Evolutionary conservation across 345 rosid genomes (phyloP), one percentile per base, ranked within the genome.

Genomic region (Brassica juncea): DNA sequence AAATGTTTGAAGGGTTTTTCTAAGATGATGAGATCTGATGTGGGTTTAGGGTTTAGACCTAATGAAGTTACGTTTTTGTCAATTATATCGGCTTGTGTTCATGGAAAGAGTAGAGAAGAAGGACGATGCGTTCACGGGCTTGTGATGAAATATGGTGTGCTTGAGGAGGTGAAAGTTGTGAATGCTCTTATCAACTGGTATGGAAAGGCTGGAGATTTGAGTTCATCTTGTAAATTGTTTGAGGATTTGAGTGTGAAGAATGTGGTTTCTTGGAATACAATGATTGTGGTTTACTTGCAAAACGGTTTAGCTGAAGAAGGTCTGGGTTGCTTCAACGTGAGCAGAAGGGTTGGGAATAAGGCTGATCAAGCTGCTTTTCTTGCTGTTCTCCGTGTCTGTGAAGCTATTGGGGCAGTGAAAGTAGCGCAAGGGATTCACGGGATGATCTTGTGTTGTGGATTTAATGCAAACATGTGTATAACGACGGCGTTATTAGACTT

Each of bases 191-290:
- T 89, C 44, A 87, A 85, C 71, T 77, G 78, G 76, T 92, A 92
- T 73, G 93, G 97, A 71, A 92, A 86, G 77, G 79, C 75, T 69
- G 77, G 85, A 54, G 58, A 61, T 66, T 71, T 88, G 49, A 76
- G 59, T 63, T 74, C 79, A 0, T 88, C 91, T 54, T 73, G 85
- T 49, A 63, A 64, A 42, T 72, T 90, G 80, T 89, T 89, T 42
- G 83, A 87, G 66, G 74, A 61, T 74, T 86, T 77, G 77, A 85
- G 80, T 8, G 31, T 79, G 21, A 86, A 71, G 79, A 87, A 84
- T 86, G 76, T 80, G 61, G 89, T 90, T 52, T 83, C 94, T 0
- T 90, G 94, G 94, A 90, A 90, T 77, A 89, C 90, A 8, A 81
- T 88, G 74, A 83, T 90, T 63, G 78, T 82, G 47, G 68, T 83